Evolutionary conservation across 805 yeast species (phyloP), one percentile per base, ranked within the genome.

Genomic region (Wickerhamiella sorbophila): DNA sequence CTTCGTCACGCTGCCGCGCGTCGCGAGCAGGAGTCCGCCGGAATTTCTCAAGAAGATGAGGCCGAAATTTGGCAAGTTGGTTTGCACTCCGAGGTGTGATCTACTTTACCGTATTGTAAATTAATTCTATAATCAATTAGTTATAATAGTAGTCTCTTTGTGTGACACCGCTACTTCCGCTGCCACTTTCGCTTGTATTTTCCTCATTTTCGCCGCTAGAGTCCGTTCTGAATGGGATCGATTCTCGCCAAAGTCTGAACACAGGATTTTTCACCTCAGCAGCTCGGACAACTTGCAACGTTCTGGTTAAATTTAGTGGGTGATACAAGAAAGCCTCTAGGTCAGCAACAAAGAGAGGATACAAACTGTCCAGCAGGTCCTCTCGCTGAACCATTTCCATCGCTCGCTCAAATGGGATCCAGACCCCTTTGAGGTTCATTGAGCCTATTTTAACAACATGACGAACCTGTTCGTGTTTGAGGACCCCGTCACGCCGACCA

Each of bases 1-100:
- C 58, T 69, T 38, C 72, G 96, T 58, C 72, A 88, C 52, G 96
- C 95, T 0, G 67, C 66, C 19, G 86, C 84, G 37, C 95, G 86
- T 56, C 72, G 88, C 54, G 96, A 86, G 53, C 74, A 94, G 67
- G 75, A 84, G 71, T 24, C 29, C 12, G 29, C 29, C 29, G 29
- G 29, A 12, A 6, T 24, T 24, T 24, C 29, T 6, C 81, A 71
- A 57, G 75, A 86, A 48, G 96, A 87, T 57, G 72, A 83, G 53
- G 72, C 72, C 52, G 96, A 86, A 62, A 95, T 87, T 58, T 91
- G 80, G 55, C 64, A 61, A 39, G 95, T 87, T 59, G 29, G 29
- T 6, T 24, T 24, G 12, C 29, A 24, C 12, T 24, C 29, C 10
- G 29, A 24, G 29, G 29, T 24, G 6, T 24, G 29, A 24, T 6